Conservation (phyloP, 169 alveolate genomes). For the Hammondia hammondi region DNA sequence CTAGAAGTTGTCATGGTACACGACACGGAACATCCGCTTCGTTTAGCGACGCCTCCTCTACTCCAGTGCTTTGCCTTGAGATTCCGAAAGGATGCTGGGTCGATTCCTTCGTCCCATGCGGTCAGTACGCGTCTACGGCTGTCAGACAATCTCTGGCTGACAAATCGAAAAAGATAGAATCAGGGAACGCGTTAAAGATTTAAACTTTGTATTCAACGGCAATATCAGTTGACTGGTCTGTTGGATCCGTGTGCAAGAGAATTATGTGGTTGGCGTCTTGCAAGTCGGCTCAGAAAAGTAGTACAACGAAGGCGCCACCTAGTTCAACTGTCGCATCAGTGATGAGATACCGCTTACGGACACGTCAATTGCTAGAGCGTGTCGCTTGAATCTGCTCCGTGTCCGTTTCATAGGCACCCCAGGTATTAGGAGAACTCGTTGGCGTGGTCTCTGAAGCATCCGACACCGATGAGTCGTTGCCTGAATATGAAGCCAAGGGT, state of each 20-base stretch:
- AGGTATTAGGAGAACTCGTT: constrained; percentile 18
- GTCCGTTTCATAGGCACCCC: background rate
- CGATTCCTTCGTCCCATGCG: constrained; percentile 57
- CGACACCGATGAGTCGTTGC: background rate
- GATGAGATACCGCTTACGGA: no score
- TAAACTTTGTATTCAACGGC: background rate
- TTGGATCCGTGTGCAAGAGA: background rate
- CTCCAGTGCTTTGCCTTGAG: constrained; percentile 49
- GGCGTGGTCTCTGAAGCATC: background rate
- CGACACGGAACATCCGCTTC: constrained; percentile 62
- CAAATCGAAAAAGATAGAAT: background rate
- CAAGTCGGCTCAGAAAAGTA: no score
- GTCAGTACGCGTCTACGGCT: background rate
- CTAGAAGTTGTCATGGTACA: constrained; percentile 40
- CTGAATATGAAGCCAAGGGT: background rate
- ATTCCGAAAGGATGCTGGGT: constrained; percentile 14
- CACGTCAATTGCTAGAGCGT: no score
- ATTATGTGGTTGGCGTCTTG: no score
- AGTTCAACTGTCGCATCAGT: no score
- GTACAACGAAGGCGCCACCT: no score
- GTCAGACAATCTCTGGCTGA: background rate
- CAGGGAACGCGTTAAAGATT: background rate
- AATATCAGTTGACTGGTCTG: background rate
- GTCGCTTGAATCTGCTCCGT: background rate
- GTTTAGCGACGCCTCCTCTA: constrained; percentile 59